Evolutionary conservation across 768 basidiomycete species (phyloP).

Genomic region (Boletus rubroflammeus): DNA sequence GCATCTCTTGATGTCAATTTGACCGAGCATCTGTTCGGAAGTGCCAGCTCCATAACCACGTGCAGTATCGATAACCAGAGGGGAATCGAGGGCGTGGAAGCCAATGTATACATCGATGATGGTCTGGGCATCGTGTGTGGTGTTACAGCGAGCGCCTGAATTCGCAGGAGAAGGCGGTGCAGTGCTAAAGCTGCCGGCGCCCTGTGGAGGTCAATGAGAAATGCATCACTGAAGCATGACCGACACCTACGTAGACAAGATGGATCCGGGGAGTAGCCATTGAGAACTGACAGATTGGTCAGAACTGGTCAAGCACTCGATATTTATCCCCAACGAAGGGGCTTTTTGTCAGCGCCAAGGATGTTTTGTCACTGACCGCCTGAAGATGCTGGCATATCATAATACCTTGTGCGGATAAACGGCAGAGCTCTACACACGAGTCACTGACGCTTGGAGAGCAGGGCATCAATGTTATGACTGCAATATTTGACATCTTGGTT

Average conservation of each 20-base stretch:
- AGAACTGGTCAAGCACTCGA: background rate
- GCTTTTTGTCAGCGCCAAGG: background rate
- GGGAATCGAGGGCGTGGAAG: background rate
- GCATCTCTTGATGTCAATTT: background rate
- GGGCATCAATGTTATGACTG: background rate
- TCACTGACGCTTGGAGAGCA: background rate
- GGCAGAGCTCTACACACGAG: background rate
- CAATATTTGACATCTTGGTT: background rate
- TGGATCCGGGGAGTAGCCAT: background rate
- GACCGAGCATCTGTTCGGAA: background rate
- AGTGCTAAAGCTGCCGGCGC: background rate
- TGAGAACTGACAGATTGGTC: background rate
- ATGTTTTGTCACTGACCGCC: background rate
- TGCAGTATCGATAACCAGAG: background rate
- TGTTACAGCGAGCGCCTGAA: background rate
- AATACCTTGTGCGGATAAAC: background rate
- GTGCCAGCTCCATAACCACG: background rate
- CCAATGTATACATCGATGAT: background rate
- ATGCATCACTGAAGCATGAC: background rate
- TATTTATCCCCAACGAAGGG: background rate
- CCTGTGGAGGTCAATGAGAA: background rate
- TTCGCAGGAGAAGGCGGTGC: background rate
- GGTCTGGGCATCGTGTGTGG: background rate
- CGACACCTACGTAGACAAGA: background rate
- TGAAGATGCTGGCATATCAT: background rate